Evolutionary conservation across 192 early-diverging fungal species (phyloP), one percentile per base, ranked within the genome.

Genomic region (Podila epigama): DNA sequence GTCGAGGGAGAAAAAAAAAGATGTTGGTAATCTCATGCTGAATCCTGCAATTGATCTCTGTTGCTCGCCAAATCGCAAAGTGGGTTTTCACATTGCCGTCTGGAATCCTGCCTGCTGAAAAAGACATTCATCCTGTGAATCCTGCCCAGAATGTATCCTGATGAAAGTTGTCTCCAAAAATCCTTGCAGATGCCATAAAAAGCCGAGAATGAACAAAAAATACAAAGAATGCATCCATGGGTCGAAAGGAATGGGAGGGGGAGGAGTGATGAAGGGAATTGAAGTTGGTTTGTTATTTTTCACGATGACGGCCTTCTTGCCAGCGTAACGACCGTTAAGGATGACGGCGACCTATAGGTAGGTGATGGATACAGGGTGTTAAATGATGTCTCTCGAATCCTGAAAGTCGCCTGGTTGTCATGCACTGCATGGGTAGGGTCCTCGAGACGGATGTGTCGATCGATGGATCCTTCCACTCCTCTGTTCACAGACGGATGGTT

Each of bases 231-330:
- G 20, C n/a, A 9, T 48, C 44, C 44, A 22, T 22, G 44, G 0
- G 42, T 48, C n/a, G n/a, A 22, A 7, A 22, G 2, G 44, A 22
- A 10, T 22, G 20, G n/a, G 44, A 16, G n/a, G 44, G 44, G n/a
- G 44, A 15, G 44, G 44, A 22, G 20, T 22, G 20, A 22, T 18
- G 8, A 22, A 22, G 44, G n/a, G 44, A 15, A 22, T 48, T 48
- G 44, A 48, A 48, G 60, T 78, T 68, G 63, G 63, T 63, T 60
- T 71, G 62, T 60, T 71, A 67, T 68, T 93, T 87, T 96, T 96
- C 82, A 98, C 92, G 79, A 99, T 95, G 80, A 99, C 97, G 71
- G 96, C 97, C 92, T 99, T 99, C 92, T 97, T 98, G 79, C 98
- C 98, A 84, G 98, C 98, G 75, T 95, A 94, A 70, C 98, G 94